These are phyloP conservation scores for Magnaporthiopsis incrustans DNA, from an alignment of 2,329 filamentous ascomycete genomes.

Conservation along the genomic window DNA sequence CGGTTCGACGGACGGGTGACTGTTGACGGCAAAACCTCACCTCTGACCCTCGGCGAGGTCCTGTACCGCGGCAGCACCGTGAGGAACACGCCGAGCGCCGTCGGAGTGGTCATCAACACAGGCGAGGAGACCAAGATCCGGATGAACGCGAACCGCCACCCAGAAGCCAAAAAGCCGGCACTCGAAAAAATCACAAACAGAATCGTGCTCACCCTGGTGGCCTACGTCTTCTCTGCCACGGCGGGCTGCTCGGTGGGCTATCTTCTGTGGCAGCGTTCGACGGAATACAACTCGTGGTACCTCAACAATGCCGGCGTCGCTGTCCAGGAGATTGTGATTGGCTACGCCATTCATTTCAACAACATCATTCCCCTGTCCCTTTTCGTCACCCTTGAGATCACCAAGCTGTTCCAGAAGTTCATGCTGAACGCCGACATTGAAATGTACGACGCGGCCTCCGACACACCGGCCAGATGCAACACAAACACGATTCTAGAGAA, in stretches of 20 bases:
- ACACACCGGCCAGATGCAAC: constrained; percentile 82
- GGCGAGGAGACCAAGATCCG: constrained; percentile 80
- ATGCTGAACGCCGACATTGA: constrained; percentile 73
- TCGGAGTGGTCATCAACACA: constrained; percentile 79
- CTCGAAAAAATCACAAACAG: constrained; percentile 66
- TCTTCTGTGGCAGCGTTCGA: constrained; percentile 60
- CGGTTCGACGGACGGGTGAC: constrained; percentile 64
- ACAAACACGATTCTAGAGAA: constrained; percentile 96
- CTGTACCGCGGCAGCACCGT: constrained; percentile 80
- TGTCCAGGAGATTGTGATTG: constrained; percentile 75
- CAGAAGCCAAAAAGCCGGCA: constrained; percentile 66
- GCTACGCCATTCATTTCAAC: constrained; percentile 94
- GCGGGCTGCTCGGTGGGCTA: constrained; percentile 79
- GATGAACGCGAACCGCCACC: constrained; percentile 80
- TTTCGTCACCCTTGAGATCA: constrained; percentile 83
- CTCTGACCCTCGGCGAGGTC: constrained; percentile 73
- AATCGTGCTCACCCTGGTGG: constrained; percentile 70
- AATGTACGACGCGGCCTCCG: constrained; percentile 80
- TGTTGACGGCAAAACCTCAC: constrained; percentile 47
- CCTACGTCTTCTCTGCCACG: constrained; percentile 71
- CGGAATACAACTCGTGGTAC: constrained; percentile 70
- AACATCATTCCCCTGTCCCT: constrained; percentile 87
- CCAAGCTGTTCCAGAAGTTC: constrained; percentile 72
- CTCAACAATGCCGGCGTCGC: constrained; percentile 61
- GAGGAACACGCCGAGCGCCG: constrained; percentile 65